These are phyloP conservation scores for Tetracladium marchalianum DNA, from an alignment of 495 filamentous ascomycete genomes.

Conservation along the genomic window DNA sequence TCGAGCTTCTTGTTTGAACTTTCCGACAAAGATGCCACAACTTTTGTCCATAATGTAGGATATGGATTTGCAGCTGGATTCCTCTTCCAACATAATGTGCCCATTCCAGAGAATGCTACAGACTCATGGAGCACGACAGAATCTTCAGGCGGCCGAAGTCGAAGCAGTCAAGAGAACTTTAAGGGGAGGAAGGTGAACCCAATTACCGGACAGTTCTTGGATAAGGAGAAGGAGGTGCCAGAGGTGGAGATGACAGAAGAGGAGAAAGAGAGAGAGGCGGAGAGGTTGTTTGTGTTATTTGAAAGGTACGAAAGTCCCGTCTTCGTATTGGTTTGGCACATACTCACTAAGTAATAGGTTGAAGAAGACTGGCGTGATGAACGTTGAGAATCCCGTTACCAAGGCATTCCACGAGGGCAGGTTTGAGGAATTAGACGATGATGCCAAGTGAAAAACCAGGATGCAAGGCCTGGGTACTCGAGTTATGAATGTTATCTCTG, in stretches of 20 bases:
- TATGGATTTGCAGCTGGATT: slow-evolving; percentile 91
- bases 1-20: slow-evolving; percentile 78
- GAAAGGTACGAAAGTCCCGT: slow-evolving; percentile 52
- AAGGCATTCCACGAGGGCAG: slow-evolving; percentile 67
- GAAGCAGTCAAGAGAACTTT: slow-evolving; percentile 21
- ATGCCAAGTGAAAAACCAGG: slow-evolving; percentile 20
- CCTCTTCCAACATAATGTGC: slow-evolving; percentile 69
- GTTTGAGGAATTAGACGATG: slow-evolving; percentile 56
- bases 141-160: slow-evolving; percentile 11
- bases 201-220: slow-evolving; percentile 77
- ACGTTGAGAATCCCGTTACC: slow-evolving; percentile 76
- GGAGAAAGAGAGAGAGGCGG: slow-evolving; percentile 89
- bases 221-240: slow-evolving; percentile 49
- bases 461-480: too few species aligned
- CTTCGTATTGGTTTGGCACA: neutral
- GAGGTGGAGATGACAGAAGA: slow-evolving; percentile 72
- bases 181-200: slow-evolving; percentile 51
- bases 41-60: slow-evolving; percentile 71
- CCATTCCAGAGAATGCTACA: slow-evolving; percentile 57
- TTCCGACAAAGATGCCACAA: slow-evolving; percentile 62
- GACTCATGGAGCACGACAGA: slow-evolving; percentile 41
- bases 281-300: slow-evolving; percentile 88
- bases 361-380: slow-evolving; percentile 72
- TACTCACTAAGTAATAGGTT: slow-evolving; percentile 43
- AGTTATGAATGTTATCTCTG: too few species aligned